Evolutionary conservation across 805 yeast genomes (phyloP).

Genomic region (Hanseniaspora opuntiae): DNA sequence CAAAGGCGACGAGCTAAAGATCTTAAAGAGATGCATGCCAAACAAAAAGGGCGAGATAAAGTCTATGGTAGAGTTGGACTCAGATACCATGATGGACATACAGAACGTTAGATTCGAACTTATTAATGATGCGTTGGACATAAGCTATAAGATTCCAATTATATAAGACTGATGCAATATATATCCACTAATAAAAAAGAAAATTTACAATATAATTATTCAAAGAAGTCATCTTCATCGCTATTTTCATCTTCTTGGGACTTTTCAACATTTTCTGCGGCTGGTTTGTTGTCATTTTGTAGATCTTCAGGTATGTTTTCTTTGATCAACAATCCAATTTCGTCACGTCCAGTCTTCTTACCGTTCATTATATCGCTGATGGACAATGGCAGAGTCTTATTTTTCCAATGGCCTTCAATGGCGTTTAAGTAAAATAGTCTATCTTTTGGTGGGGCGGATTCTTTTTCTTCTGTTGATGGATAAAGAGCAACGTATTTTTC

Average conservation of each 20-base stretch:
- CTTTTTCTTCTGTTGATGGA: constrained; percentile 32
- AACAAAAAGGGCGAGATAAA: constrained; percentile 23
- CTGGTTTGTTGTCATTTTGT: constrained; percentile 6
- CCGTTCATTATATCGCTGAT: constrained; percentile 33
- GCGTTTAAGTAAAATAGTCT: constrained; percentile 38
- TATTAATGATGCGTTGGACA: constrained; percentile 55
- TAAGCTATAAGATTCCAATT: constrained; percentile 29
- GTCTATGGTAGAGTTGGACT: constrained; percentile 39
- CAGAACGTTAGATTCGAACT: constrained; percentile 32
- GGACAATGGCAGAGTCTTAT: constrained; percentile 45
- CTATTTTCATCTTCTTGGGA: constrained; percentile 21
- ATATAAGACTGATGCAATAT: not conserved
- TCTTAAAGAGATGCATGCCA: constrained; percentile 69
- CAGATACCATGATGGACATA: constrained; percentile 24
- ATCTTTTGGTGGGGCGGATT: constrained; percentile 22
- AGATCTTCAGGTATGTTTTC: constrained; percentile 13
- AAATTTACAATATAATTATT: constrained; percentile 16
- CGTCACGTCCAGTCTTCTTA: constrained; percentile 21
- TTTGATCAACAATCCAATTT: constrained; percentile 17
- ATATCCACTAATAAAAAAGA: not conserved
- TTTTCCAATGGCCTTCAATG: constrained; percentile 38
- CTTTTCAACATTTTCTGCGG: constrained; percentile 12
- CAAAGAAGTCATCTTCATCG: constrained; percentile 35
- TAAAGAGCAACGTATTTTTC: constrained; percentile 70
- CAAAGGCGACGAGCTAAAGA: constrained; percentile 38